Evolutionary conservation across 495 filamentous ascomycete genomes (phyloP), one percentile per base, ranked within the genome.

Genomic region (Penicillium egyptiacum): DNA sequence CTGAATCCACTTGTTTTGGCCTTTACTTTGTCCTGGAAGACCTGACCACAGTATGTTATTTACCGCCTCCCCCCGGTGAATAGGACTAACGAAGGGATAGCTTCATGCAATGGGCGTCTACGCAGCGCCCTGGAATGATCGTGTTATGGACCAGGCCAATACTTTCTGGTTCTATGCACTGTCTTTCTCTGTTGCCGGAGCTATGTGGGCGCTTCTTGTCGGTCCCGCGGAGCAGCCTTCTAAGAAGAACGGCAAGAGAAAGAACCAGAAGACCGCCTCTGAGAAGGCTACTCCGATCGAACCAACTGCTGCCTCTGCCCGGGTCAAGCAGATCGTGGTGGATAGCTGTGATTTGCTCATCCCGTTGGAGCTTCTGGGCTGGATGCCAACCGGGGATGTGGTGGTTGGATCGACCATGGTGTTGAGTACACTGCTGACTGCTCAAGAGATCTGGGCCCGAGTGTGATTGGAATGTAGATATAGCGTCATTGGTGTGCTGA

Each of bases 91-190:
- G 44, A 31, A 57, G 7, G 66, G 66, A 12, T 63, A 81, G 70
- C 68, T 86, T 41, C 74, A 80, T 45, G 73, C 79, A 16, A 76
- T 76, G 53, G 75, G 76, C 26, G 62, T 86, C 41, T 68, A 66
- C 39, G 43, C 64, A 2, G 62, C 69, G 3, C 50, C 67, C 11
- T 75, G 71, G 72, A 63, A 71, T 48, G 59, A 50, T 11, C 43
- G 49, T 0, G 58, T 75, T 3, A 60, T 70, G 44, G 50, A 79
- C n/a, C 82, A 88, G 60, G 84, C 76, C 4, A 83, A 86, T 65
- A 74, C 80, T 52, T 85, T 86, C 63, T 89, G 86, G 86, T 82
- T 87, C 52, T 82, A 83, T 54, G 76, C 78, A 0, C 62, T 89
- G 4, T 65, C 54, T 8, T 57, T 78, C 28, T 75, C 74, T 3